Evolutionary conservation across 176 grass and related monocot species (phyloP), one percentile per base, ranked within the genome.

Genomic region (Triticum monococcum): DNA sequence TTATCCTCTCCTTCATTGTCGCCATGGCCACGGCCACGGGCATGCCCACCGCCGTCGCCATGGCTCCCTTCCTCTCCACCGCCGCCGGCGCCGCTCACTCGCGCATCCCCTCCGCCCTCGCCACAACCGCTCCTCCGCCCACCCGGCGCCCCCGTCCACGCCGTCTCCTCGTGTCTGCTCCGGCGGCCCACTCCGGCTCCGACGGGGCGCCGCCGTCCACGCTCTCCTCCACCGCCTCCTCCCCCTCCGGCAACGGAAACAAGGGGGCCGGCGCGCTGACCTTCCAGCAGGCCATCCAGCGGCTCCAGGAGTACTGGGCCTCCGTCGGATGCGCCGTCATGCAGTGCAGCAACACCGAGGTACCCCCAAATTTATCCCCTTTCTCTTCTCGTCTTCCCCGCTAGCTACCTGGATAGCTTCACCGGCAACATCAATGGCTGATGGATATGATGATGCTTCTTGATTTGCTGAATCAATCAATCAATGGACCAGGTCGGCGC

Each of bases 251-350:
- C 13, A 10, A 41, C 41, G 41, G 41, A 0, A 76, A 0, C 12
- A 52, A 50, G 43, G 40, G 23, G 8, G 23, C 5, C 72, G 43
- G 23, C 45, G 89, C 85, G 20, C 88, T 98, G 18, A 98, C 96
- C 33, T 95, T 98, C 80, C 96, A 95, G 81, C 96, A 98, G 90
- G 96, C 93, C 68, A 94, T 98, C 72, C 96, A 98, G 84, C 89
- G 93, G n/a, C 96, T 98, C 68, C 96, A 98, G 96, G 93, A 98
- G 54, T 98, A 95, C 68, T 98, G 96, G 96, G 96, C 93, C 86
- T 98, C 96, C 9, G 91, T 98, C 5, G 96, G 93, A 14, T 98
- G 96, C 85, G 88, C 96, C 5, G 86, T 98, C 60, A 98, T 98
- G 96, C 96, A 98, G 73, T 98, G 96, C 37, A 98, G 96, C 88